phyloP scores from a whole-genome alignment of 495 filamentous ascomycete species.

The Oidiodendron maius region DNA sequence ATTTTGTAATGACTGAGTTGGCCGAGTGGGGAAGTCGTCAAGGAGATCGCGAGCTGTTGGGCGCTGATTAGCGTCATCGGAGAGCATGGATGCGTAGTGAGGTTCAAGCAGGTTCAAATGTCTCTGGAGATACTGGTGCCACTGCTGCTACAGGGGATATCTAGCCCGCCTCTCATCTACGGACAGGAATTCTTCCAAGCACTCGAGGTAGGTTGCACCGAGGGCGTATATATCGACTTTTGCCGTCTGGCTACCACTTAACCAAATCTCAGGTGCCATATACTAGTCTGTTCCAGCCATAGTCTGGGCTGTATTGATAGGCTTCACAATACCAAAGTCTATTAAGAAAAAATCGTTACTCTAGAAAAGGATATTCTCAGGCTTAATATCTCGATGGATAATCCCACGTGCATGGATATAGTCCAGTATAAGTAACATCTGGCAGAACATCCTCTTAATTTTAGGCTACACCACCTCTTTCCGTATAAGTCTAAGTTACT shows the following conservation, averaged over 20 bases:
- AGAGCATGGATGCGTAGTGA: slow-evolving; percentile 3
- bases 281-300: background rate
- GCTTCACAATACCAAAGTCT: slow-evolving; percentile 20
- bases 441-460: slow-evolving; percentile 18
- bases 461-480: background rate
- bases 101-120: background rate
- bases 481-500: background rate
- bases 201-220: background rate
- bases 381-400: slow-evolving; percentile 17
- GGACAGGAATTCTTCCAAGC: background rate
- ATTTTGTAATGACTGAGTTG: background rate
- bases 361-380: background rate
- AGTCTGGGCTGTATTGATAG: slow-evolving; percentile 16
- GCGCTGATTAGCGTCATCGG: slow-evolving; percentile 15
- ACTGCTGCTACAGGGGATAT: background rate
- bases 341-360: slow-evolving; percentile 16
- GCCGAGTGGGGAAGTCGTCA: background rate
- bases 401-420: slow-evolving; percentile 15
- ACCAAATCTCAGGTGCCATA: background rate
- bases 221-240: background rate
- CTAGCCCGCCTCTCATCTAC: background rate
- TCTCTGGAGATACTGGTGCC: background rate
- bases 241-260: background rate
- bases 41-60: slow-evolving; percentile 18
- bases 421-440: slow-evolving; percentile 18